Evolutionary conservation across 345 rosid genomes (phyloP), one percentile per base, ranked within the genome.

Genomic region (Rhodamnia argentea): DNA sequence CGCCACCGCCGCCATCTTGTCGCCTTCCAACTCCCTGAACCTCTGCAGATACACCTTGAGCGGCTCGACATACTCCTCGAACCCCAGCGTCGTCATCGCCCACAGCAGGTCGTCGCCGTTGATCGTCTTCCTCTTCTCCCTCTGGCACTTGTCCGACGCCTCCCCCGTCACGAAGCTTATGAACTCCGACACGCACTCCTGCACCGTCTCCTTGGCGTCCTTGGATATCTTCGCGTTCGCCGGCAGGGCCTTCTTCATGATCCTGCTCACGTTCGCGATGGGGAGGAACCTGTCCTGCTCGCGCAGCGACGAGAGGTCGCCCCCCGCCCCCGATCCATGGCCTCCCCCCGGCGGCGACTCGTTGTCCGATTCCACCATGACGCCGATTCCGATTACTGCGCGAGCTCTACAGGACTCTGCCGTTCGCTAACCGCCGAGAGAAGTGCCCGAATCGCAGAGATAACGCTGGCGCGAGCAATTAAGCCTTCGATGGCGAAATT

Each of bases 151-250:
- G 86, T 94, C 97, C 0, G 97, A 94, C 0, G 97, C 97, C 87
- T 93, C 97, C 42, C 97, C 97, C 6, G 95, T 94, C 75, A 94
- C 91, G 89, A 94, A 94, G 85, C 95, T 94, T 5, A 94, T 94
- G 90, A 94, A 94, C 93, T 94, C 95, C 37, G 95, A 94, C 82
- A 94, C 97, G 53, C 97, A 94, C 93, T 94, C 97, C 87, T 94
- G 95, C 52, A 93, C 94, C 32, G 95, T 93, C 90, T 94, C 97
- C 74, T 94, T 94, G 0, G 97, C 97, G 86, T 94, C 97, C 84
- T 94, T 94, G 5, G 95, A 94, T 85, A 94, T 94, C 87, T 94
- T 94, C 12, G 95, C 97, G 90, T 94, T 94, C 0, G 95, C 95
- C 10, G 95, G 97, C 32, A 94, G 85, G 3, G 93, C 97, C 76